Conservation (phyloP, 257 asterid species). For the Ophiorrhiza pumila region DNA sequence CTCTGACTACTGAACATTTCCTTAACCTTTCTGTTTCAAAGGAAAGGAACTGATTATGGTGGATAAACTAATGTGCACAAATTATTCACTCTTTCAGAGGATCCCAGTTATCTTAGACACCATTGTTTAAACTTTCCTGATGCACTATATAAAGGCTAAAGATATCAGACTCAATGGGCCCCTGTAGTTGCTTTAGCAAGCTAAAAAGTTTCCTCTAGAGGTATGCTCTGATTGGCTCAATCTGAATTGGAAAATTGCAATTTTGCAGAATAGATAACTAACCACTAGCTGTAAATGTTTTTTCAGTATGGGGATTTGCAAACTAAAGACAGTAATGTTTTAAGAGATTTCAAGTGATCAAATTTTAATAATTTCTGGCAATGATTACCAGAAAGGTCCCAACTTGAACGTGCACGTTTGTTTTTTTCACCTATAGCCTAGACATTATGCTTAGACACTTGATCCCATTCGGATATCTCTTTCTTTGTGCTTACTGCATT, state of each 20-base stretch:
- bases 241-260: neutral
- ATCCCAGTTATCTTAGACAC: neutral
- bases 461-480: conserved; percentile 11
- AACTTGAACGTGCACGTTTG: neutral
- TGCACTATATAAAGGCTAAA: conserved; percentile 6
- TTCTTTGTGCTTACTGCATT: conserved; percentile 51
- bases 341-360: conserved; percentile 8
- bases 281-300: conserved; percentile 13
- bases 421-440: neutral
- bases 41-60: neutral
- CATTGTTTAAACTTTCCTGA: conserved; percentile 6
- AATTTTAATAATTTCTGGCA: neutral
- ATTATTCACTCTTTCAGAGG: neutral
- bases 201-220: neutral
- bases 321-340: conserved; percentile 7
- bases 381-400: conserved; percentile 1
- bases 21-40: neutral
- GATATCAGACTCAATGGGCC: neutral
- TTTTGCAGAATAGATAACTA: neutral
- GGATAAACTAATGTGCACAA: neutral
- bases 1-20: neutral
- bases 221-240: conserved; percentile 4
- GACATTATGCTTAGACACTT: neutral
- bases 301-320: neutral
- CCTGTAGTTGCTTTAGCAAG: conserved; percentile 8